A percentile compares a stretch with the other conserved stretches of the same genome.
These are phyloP conservation scores for Allodekkera sacchari DNA, from an alignment of 805 yeast species.

Conservation along the genomic window DNA sequence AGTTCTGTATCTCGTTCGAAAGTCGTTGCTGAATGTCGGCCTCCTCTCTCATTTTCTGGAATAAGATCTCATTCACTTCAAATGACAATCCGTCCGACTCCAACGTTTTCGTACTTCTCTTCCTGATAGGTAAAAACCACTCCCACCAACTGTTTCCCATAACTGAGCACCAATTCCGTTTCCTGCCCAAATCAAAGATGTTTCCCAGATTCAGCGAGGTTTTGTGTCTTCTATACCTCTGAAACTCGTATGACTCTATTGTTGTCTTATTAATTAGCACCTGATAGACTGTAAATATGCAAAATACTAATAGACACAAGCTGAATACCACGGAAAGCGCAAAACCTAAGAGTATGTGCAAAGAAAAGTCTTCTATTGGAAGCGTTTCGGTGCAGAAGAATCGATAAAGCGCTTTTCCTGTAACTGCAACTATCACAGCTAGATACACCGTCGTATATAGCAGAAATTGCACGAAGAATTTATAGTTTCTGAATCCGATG, in stretches of 20 bases:
- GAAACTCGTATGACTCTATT: slow-evolving; percentile 59
- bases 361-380: slow-evolving; percentile 33
- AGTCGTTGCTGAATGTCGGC: slow-evolving; percentile 37
- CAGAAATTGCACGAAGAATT: slow-evolving; percentile 70
- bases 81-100: slow-evolving; percentile 43
- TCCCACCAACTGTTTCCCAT: slow-evolving; percentile 63
- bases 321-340: slow-evolving; percentile 45
- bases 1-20: slow-evolving; percentile 30
- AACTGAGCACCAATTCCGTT: slow-evolving; percentile 53
- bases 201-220: slow-evolving; percentile 45
- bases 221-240: slow-evolving; percentile 37
- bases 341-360: slow-evolving; percentile 54
- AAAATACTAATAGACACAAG: slow-evolving; percentile 50
- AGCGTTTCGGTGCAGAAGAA: slow-evolving; percentile 33
- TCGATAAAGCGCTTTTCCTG: slow-evolving; percentile 34
- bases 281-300: slow-evolving; percentile 50
- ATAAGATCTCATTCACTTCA: slow-evolving; percentile 35
- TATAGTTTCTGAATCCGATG: slow-evolving; percentile 75
- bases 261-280: slow-evolving; percentile 66
- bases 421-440: slow-evolving; percentile 29
- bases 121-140: slow-evolving; percentile 61
- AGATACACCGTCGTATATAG: slow-evolving; percentile 44
- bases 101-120: slow-evolving; percentile 4
- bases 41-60: slow-evolving; percentile 32
- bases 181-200: slow-evolving; percentile 65